phyloP scores from a whole-genome alignment of 1,284 basidiomycete genomes.

The Leucocoprinus gongylophorus region DNA sequence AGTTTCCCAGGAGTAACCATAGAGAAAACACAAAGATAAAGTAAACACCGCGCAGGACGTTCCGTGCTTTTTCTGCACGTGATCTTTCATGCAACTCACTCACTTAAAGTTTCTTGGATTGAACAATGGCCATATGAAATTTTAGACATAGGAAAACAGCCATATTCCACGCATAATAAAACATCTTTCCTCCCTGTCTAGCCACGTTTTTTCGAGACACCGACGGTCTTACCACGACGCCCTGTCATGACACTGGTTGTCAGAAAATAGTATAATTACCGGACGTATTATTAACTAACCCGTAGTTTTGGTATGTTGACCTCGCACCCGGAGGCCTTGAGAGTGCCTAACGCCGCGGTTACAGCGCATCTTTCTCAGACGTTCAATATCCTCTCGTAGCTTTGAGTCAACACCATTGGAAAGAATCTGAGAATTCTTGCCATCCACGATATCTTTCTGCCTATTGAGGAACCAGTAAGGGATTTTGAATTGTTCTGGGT shows the following conservation, averaged over 20 bases:
- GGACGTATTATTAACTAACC: constrained; percentile 42
- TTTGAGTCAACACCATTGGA: constrained; percentile 99
- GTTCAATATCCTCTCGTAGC: constrained; percentile 96
- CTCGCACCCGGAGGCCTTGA: constrained; percentile 93
- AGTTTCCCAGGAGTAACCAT: constrained; percentile 46
- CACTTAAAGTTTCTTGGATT: background rate
- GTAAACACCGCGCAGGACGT: constrained; percentile 1
- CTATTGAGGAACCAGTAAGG: constrained; percentile 99
- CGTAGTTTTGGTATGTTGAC: constrained; percentile 99
- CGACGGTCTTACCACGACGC: constrained; percentile 87
- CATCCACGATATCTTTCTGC: constrained; percentile 96
- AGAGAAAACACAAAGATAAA: background rate
- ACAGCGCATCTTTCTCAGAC: constrained; percentile 98
- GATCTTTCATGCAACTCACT: background rate
- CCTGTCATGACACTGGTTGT: constrained; percentile 34
- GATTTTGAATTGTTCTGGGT: constrained; percentile 99
- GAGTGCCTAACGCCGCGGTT: constrained; percentile 98
- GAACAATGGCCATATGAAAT: constrained; percentile 4
- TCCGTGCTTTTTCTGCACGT: constrained; percentile 1
- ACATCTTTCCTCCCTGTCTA: constrained; percentile 31
- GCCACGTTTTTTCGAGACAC: constrained; percentile 89
- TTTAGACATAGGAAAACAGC: constrained; percentile 2
- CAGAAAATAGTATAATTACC: background rate
- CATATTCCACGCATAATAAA: constrained; percentile 6
- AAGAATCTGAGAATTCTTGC: constrained; percentile 94